Evolutionary conservation across 2,329 filamentous ascomycete species (phyloP).

Genomic region (Colletotrichum phormii): DNA sequence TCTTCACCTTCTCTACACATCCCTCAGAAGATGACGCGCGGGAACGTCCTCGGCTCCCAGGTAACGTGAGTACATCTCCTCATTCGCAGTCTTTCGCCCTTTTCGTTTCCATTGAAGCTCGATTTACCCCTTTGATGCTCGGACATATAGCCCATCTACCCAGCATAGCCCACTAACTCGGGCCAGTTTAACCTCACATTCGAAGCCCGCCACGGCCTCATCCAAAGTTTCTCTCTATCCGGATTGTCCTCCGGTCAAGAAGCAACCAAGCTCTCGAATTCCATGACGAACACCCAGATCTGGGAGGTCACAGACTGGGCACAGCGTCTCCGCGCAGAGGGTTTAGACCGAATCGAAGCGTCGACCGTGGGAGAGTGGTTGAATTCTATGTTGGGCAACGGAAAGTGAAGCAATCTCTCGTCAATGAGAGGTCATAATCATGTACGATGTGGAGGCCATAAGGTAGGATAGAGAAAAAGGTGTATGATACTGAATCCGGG

Average conservation of each 20-base stretch:
- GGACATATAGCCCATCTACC: not conserved
- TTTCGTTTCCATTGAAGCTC: not conserved
- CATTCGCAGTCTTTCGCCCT: not conserved
- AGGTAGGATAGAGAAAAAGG: too few relatives aligned
- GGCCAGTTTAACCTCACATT: conserved; percentile 45
- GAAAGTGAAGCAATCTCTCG: too few relatives aligned
- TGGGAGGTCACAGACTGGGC: conserved; percentile 37
- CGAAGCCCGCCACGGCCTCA: conserved; percentile 50
- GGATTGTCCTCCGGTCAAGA: not conserved
- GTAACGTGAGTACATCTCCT: conserved; percentile 50
- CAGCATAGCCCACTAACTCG: not conserved
- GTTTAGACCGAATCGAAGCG: conserved; percentile 7
- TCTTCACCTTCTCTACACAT: conserved; percentile 78
- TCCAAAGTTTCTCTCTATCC: conserved; percentile 47
- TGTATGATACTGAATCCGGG: too few relatives aligned
- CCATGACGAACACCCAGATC: conserved; percentile 23
- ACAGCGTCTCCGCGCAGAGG: conserved; percentile 14
- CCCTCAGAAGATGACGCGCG: conserved; percentile 69
- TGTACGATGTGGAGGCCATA: conserved; percentile 7
- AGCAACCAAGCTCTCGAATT: conserved; percentile 5
- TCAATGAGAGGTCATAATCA: too few relatives aligned
- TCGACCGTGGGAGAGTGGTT: conserved; percentile 30
- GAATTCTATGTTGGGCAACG: conserved; percentile 19
- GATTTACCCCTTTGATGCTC: not conserved
- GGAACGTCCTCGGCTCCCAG: conserved; percentile 62